Evolutionary conservation across 768 basidiomycete genomes (phyloP).

Genomic region (Suillus brevipes): DNA sequence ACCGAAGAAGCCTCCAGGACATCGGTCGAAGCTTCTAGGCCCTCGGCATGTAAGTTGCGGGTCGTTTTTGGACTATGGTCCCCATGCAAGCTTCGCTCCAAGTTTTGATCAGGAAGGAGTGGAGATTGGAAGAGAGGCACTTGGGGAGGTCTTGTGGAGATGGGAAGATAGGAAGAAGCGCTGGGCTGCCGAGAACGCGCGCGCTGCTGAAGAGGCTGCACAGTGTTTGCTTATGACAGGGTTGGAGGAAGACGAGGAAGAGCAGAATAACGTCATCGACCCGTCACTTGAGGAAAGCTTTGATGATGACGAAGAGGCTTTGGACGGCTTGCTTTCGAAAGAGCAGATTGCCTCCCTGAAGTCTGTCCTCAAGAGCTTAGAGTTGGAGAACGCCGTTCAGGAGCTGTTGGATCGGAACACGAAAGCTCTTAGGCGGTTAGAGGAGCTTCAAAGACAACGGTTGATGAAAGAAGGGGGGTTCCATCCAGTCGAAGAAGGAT

Average conservation of each 20-base stretch:
- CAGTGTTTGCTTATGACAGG: constrained; percentile 14
- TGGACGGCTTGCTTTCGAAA: constrained; percentile 56
- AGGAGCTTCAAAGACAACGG: constrained; percentile 62
- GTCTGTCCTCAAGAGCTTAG: constrained; percentile 55
- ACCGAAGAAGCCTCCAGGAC: constrained; percentile 40
- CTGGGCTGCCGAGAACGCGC: constrained; percentile 26
- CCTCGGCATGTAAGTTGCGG: constrained; percentile 63
- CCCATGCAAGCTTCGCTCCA: constrained; percentile 75
- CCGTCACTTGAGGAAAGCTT: constrained; percentile 5
- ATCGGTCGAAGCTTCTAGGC: constrained; percentile 44
- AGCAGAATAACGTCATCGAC: constrained; percentile 17
- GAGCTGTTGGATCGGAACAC: constrained; percentile 68
- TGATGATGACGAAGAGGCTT: constrained; percentile 39
- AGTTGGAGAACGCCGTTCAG: constrained; percentile 69
- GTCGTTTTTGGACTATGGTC: constrained; percentile 77
- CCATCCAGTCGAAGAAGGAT: constrained; percentile 57
- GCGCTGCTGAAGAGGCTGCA: constrained; percentile 23
- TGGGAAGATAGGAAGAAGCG: constrained; percentile 44
- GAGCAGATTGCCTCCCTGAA: constrained; percentile 61
- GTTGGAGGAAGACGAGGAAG: constrained; percentile 5
- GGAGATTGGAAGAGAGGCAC: constrained; percentile 59
- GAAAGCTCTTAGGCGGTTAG: constrained; percentile 60
- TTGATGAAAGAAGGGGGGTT: constrained; percentile 48
- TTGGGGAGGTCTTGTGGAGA: constrained; percentile 60
- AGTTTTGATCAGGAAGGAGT: constrained; percentile 76